Percentiles rank a stretch among this genome's conserved stretches.
These are phyloP conservation scores for Cercophora scortea DNA, from an alignment of 495 filamentous ascomycete species.

Conservation along the genomic window DNA sequence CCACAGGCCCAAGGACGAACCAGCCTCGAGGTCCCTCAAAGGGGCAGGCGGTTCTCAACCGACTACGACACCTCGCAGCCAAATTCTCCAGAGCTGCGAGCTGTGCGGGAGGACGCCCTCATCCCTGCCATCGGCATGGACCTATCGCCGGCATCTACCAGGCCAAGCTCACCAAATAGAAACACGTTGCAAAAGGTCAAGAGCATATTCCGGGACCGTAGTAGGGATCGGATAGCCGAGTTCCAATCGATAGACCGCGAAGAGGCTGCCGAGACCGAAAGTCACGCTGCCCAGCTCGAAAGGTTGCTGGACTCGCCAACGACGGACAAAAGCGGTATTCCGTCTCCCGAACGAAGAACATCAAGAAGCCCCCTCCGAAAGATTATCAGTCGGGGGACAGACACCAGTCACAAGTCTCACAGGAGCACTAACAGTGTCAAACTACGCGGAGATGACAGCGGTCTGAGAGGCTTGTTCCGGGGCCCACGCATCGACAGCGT, in stretches of 20 bases:
- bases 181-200: conserved; percentile 39
- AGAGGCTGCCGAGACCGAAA: conserved; percentile 13
- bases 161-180: conserved; percentile 34
- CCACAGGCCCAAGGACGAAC: conserved; percentile 21
- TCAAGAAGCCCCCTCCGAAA: conserved; percentile 34
- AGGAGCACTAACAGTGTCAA: conserved; percentile 30
- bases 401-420: conserved; percentile 30
- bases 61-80: conserved; percentile 35
- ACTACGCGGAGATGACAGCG: conserved; percentile 33
- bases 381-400: conserved; percentile 15
- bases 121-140: conserved; percentile 35
- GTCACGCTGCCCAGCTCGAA: conserved; percentile 13
- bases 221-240: conserved; percentile 28
- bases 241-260: conserved; percentile 3
- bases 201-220: conserved; percentile 41
- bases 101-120: conserved; percentile 19
- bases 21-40: conserved; percentile 34
- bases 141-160: conserved; percentile 32
- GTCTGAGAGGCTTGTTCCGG: conserved; percentile 35
- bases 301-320: conserved; percentile 13
- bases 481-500: conserved; percentile 40
- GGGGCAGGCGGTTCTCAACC: conserved; percentile 25
- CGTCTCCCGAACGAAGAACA: conserved; percentile 18
- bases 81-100: conserved; percentile 26
- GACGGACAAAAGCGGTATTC: conserved; percentile 16